Evolutionary conservation across 1,139 yeast species (phyloP).

Genomic region (Petasospora rhodanensis): DNA sequence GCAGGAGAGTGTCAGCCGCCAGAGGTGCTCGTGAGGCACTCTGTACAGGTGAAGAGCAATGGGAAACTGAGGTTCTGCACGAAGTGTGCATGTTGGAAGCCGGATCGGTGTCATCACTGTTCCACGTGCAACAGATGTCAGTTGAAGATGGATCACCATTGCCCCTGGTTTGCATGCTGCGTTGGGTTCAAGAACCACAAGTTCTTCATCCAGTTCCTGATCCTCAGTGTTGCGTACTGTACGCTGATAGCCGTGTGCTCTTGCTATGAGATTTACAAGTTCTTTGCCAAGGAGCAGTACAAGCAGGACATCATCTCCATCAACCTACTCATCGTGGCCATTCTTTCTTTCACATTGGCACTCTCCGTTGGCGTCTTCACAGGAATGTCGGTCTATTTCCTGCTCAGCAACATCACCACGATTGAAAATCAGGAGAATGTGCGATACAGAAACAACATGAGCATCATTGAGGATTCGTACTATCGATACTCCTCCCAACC

Average conservation of each 20-base stretch:
- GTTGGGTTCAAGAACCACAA: slow-evolving; percentile 82
- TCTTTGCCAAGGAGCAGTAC: slow-evolving; percentile 42
- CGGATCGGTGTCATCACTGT: slow-evolving; percentile 92
- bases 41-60: slow-evolving; percentile 37
- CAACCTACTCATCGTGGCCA: slow-evolving; percentile 54
- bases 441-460: slow-evolving; percentile 44
- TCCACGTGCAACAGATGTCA: slow-evolving; percentile 67
- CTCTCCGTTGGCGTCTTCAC: slow-evolving; percentile 58
- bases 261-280: slow-evolving; percentile 40
- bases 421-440: slow-evolving; percentile 70
- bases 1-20: too few species aligned
- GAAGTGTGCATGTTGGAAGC: slow-evolving; percentile 84
- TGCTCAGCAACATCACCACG: slow-evolving; percentile 68
- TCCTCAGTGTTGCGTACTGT: slow-evolving; percentile 49
- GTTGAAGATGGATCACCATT: slow-evolving; percentile 83
- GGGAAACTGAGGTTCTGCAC: slow-evolving; percentile 55
- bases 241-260: slow-evolving; percentile 39
- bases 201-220: slow-evolving; percentile 69
- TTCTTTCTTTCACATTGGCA: slow-evolving; percentile 60
- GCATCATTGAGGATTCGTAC: slow-evolving; percentile 35
- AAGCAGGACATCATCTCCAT: slow-evolving; percentile 46
- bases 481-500: slow-evolving; percentile 38
- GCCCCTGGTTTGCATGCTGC: slow-evolving; percentile 95
- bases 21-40: slow-evolving; percentile 28
- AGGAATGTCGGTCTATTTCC: slow-evolving; percentile 54